A percentile compares a stretch with the other conserved stretches of the same genome.
Conservation (phyloP, 495 filamentous ascomycete genomes). For the Podospora conica region DNA sequence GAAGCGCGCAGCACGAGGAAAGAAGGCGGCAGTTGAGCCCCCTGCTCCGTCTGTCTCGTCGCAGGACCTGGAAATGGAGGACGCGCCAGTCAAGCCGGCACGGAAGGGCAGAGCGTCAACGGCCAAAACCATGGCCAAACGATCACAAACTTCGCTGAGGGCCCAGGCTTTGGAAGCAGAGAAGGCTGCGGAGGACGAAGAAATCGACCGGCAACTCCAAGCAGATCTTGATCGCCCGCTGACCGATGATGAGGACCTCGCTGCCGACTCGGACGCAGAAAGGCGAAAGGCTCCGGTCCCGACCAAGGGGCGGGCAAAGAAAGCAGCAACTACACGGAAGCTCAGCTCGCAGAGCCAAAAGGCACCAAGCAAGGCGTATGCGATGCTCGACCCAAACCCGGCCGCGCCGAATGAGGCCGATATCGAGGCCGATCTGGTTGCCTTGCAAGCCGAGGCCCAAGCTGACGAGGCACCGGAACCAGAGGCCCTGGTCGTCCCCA, state of each 20-base stretch:
- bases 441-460: conserved; percentile 41
- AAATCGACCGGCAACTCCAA: conserved; percentile 62
- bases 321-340: conserved; percentile 26
- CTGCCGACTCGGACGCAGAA: conserved; percentile 32
- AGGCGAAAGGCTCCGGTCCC: conserved; percentile 27
- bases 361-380: conserved; percentile 25
- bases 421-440: conserved; percentile 40
- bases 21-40: conserved; percentile 23
- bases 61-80: conserved; percentile 33
- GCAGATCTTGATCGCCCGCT: conserved; percentile 58
- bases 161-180: conserved; percentile 35
- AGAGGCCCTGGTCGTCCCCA: conserved; percentile 31
- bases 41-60: conserved; percentile 16
- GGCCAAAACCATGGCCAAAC: conserved; percentile 46
- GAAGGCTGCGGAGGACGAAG: conserved; percentile 51
- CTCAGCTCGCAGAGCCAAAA: conserved; percentile 32
- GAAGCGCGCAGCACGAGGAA: conserved; percentile 55
- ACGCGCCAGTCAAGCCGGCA: conserved; percentile 24
- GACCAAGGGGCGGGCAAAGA: conserved; percentile 34
- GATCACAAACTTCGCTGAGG: conserved; percentile 44
- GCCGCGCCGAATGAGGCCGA: conserved; percentile 40
- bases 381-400: conserved; percentile 41
- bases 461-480: conserved; percentile 19
- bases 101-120: conserved; percentile 29
- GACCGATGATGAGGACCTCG: conserved; percentile 48